phyloP scores from a whole-genome alignment of 2,329 filamentous ascomycete species.

The Metarhizium brunneum region DNA sequence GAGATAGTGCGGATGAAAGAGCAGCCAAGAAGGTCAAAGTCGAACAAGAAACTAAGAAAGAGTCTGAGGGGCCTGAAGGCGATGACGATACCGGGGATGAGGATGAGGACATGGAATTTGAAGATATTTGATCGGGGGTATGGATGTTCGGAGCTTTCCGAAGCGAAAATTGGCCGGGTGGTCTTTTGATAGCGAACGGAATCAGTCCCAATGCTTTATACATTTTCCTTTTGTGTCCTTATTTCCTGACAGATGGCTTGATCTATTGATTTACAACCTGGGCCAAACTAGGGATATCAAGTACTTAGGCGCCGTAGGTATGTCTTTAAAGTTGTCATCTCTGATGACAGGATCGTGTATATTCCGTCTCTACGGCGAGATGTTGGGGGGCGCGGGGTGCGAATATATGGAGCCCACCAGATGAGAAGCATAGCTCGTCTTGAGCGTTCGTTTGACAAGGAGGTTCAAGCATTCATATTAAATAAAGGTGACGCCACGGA shows the following conservation, averaged over 20 bases:
- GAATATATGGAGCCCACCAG: too few species aligned
- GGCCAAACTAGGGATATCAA: too few species aligned
- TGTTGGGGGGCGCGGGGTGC: too few species aligned
- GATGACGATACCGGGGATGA: constrained; percentile 39
- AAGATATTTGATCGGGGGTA: constrained; percentile 35
- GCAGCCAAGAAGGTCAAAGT: constrained; percentile 41
- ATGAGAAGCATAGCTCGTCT: too few species aligned
- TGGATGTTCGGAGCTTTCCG: not conserved
- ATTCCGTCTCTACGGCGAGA: too few species aligned
- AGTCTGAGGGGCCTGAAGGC: constrained; percentile 27
- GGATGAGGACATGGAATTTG: constrained; percentile 49
- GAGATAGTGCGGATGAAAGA: not conserved
- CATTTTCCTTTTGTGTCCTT: not conserved
- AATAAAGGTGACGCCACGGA: too few species aligned
- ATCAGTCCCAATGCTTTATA: not conserved
- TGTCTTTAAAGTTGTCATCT: too few species aligned
- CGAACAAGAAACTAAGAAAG: constrained; percentile 39
- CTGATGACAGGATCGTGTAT: too few species aligned
- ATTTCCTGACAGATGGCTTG: not conserved
- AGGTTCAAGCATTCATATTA: too few species aligned
- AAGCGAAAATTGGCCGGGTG: not conserved
- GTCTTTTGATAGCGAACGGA: not conserved
- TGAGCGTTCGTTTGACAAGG: too few species aligned
- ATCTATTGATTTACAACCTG: too few species aligned
- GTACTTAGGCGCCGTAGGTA: too few species aligned